These are phyloP conservation scores for Zymoseptoria pseudotritici DNA, from an alignment of 2,329 filamentous ascomycete species.

Conservation along the genomic window DNA sequence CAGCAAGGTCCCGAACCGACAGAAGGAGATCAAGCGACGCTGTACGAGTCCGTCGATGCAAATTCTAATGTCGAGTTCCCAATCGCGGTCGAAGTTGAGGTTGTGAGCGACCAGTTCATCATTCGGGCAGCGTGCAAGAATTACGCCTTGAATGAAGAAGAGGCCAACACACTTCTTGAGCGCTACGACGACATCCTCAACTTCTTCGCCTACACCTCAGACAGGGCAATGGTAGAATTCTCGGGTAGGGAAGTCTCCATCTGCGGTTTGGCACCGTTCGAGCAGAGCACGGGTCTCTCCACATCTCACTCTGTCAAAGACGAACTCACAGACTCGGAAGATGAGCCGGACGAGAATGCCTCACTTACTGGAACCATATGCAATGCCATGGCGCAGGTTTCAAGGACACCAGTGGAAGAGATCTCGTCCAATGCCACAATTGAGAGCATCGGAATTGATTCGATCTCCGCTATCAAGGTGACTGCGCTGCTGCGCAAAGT, in stretches of 20 bases:
- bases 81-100: slow-evolving; percentile 73
- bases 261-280: slow-evolving; percentile 53
- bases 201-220: slow-evolving; percentile 46
- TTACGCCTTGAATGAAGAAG: slow-evolving; percentile 42
- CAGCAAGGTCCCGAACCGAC: slow-evolving; percentile 46
- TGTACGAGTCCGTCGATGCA: slow-evolving; percentile 59
- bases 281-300: neutral
- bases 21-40: slow-evolving; percentile 8
- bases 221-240: slow-evolving; percentile 50
- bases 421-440: slow-evolving; percentile 59
- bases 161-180: slow-evolving; percentile 47
- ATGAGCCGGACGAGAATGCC: slow-evolving; percentile 5
- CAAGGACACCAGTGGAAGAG: slow-evolving; percentile 49
- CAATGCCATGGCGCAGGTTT: slow-evolving; percentile 47
- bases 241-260: slow-evolving; percentile 49
- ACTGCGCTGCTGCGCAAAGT: slow-evolving; percentile 60
- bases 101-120: slow-evolving; percentile 45
- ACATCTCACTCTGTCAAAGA: slow-evolving; percentile 2
- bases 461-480: slow-evolving; percentile 84
- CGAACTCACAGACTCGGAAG: neutral
- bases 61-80: slow-evolving; percentile 70
- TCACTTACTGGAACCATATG: slow-evolving; percentile 31
- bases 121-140: slow-evolving; percentile 69
- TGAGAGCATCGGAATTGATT: slow-evolving; percentile 83
- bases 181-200: slow-evolving; percentile 54